Conservation (phyloP, 2,329 filamentous ascomycete genomes). For the Fonsecaea pedrosoi region DNA sequence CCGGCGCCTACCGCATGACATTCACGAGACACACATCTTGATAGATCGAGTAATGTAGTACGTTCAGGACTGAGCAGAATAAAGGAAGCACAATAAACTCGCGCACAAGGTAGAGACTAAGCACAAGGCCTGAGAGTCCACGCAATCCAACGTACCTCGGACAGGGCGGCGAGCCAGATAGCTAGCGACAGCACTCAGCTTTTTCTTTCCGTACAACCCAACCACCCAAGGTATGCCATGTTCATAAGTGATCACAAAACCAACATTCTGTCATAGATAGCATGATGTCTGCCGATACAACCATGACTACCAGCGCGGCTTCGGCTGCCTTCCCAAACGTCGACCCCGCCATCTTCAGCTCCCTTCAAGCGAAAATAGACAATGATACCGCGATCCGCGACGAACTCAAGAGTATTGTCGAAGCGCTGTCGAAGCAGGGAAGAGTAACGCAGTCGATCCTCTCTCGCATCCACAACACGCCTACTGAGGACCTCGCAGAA, state of each 20-base stretch:
- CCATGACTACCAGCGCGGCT: slow-evolving; percentile 30
- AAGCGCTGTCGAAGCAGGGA: slow-evolving; percentile 80
- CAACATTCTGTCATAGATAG: neutral
- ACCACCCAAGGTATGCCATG: neutral
- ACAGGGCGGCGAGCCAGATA: too few relatives aligned
- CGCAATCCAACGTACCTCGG: too few relatives aligned
- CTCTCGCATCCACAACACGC: slow-evolving; percentile 87
- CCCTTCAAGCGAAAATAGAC: slow-evolving; percentile 87
- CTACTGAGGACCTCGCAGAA: slow-evolving; percentile 68
- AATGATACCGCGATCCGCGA: slow-evolving; percentile 83
- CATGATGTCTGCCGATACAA: slow-evolving; percentile 32
- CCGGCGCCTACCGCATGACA: too few relatives aligned
- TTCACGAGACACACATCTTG: too few relatives aligned
- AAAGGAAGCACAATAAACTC: too few relatives aligned
- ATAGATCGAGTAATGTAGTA: too few relatives aligned
- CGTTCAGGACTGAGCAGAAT: too few relatives aligned
- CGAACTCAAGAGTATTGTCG: slow-evolving; percentile 79
- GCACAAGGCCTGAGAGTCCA: too few relatives aligned
- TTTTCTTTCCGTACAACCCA: neutral
- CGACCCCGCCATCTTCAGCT: slow-evolving; percentile 82
- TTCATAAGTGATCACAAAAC: neutral
- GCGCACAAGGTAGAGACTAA: too few relatives aligned
- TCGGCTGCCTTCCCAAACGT: slow-evolving; percentile 61
- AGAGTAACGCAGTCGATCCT: slow-evolving; percentile 81
- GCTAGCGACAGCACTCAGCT: too few relatives aligned